Evolutionary conservation across 2,329 filamentous ascomycete species (phyloP), one percentile per base, ranked within the genome.

Genomic region (Neofusicoccum parvum): DNA sequence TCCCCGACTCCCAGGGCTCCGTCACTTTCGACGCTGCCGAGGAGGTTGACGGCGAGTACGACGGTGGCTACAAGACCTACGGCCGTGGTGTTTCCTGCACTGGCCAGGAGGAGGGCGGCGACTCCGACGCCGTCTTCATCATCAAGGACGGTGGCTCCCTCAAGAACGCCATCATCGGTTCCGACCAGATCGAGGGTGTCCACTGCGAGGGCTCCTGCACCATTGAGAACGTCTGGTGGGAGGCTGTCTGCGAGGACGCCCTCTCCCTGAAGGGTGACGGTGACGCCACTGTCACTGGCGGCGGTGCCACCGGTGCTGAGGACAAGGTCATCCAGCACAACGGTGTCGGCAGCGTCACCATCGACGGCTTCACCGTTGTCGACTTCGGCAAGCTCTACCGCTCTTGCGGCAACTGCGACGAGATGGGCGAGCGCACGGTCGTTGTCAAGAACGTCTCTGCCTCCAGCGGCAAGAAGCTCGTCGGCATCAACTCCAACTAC

Each of bases 91-190:
- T 65, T 9, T 34, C 27, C 46, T 65, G 64, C 64, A 76, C 71
- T 20, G 78, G 74, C 17, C 80, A 83, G 63, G 70, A 70, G 10
- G 82, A 84, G 70, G 81, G 81, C 64, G 80, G 76, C 58, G 73
- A 80, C 65, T 67, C 74, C 0, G 82, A 83, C 60, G 81, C 84
- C 51, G 83, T 86, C 72, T 86, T 86, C 79, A 77, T 83, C 67
- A 76, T 86, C 62, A 77, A 81, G 72, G 75, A 80, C 59, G 84
- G 84, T 36, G 84, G 80, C 36, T 83, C 81, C 23, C 75, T 86
- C 48, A 81, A 80, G 71, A 86, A 86, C 72, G 83, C 80, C 73
- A 86, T 86, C 74, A 86, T 86, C 65, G 83, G 84, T 23, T 77
- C 78, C 58, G 79, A 80, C 67, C 80, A 85, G 71, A 78, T 80